Base-by-base conservation (phyloP, 169 alveolate species). In the Plasmodium gallinaceum region DNA sequence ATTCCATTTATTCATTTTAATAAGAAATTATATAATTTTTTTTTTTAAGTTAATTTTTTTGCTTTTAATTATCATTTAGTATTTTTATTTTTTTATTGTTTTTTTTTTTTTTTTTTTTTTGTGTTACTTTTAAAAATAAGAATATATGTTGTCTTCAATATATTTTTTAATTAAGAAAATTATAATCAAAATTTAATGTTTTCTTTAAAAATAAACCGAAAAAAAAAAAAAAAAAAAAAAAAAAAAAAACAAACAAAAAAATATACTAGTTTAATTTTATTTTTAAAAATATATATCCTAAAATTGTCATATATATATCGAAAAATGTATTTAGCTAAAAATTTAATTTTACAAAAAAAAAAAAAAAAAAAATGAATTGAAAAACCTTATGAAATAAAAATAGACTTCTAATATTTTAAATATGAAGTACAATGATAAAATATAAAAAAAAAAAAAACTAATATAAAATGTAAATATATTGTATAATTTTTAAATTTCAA, bases 261-360 rank as follows among this genome's bases (percentile, higher is more conserved):
- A 54, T 10, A 39, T 26, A 72, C 32, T 20, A 20, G n/a, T 16
- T 24, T 39, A 51, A 46, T 58, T 78, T 51, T 61, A 75, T 51
- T 51, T 75, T 75, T 75, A 75, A 76, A 76, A 76, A 45, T 32
- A 43, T 64, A 76, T 58, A 76, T 8, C 89, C 76, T 64, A 64
- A 64, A 45, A 76, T 16, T 54, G 20, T 60, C 37, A 64, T 39
- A 45, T 42, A 43, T 76, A 22, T 10, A 37, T 39, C 39, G 39
- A 32, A 32, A 32, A 32, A 32, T 32, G 20, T 14, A 48, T n/a
- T n/a, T 51, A 24, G n/a, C 24, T 74, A 65, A 39, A 65, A 74
- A 65, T 60, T 78, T 48, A 78, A 78, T 78, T 65, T 66, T 78
- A 78, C 90, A 64, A 76, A 76, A 78, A 78, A 78, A 64, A 20